Evolutionary conservation across 23 red algal genomes (phyloP), one percentile per base, ranked within the genome.

Genomic region (Cyanidium caldarium): DNA sequence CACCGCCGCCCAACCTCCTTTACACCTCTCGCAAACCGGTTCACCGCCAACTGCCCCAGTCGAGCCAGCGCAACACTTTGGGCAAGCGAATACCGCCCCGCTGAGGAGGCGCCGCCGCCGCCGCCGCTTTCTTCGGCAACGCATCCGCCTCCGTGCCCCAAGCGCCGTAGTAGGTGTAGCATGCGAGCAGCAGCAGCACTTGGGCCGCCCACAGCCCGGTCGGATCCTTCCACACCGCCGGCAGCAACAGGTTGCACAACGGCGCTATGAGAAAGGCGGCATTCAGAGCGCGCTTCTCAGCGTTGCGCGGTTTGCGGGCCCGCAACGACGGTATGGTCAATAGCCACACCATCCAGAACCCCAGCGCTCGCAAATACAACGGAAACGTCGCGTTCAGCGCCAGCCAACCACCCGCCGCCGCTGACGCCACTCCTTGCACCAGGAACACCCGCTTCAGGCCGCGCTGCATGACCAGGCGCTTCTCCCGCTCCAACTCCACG

Each of bases 241-340:
- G 92, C 21, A 80, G 37, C n/a, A 66, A 51, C 2, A 98, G 70
- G 71, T 98, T 98, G 16, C 77, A 15, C 17, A 98, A 0, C 1
- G 85, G 84, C 35, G 70, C 77, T 1, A 39, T 29, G 29, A 88
- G 1, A 46, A 98, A 98, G 3, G 92, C 79, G 0, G 84, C 58
- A 51, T 98, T 98, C 45, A 88, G 41, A 13, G 92, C 92, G 46
- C 70, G 76, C 72, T 98, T 98, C 72, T 98, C 92, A 10, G 76
- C 44, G 19, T 57, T 67, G 28, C 35, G 39, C 15, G 84, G 84
- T 56, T 98, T 98, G 58, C 92, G 77, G 3, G 92, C 92, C 30
- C 92, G 84, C 37, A 98, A 78, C 15, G 92, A 68, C 30, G 92
- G 92, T 39, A 98, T 88, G 16, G 92, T 98, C 30, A 98, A 98